These are phyloP conservation scores for Leccinum rimulosum DNA, from an alignment of 768 basidiomycete species.

Conservation along the genomic window DNA sequence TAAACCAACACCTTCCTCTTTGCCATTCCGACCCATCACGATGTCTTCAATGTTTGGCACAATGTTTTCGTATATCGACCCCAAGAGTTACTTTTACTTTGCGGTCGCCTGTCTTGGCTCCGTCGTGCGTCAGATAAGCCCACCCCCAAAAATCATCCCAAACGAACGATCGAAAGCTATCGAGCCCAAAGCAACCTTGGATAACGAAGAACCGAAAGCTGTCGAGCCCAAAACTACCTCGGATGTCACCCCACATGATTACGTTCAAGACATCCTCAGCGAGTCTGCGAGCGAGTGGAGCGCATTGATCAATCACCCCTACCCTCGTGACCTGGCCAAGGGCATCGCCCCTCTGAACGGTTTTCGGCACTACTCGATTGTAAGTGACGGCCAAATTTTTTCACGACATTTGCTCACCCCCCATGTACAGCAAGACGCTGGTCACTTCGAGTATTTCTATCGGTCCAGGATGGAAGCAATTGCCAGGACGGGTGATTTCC, in stretches of 20 bases:
- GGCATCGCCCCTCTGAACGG: background rate
- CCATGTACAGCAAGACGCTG: constrained; percentile 1
- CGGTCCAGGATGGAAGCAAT: background rate
- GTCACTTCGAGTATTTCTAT: constrained; percentile 6
- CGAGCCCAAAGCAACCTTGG: background rate
- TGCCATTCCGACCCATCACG: background rate
- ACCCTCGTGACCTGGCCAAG: constrained; percentile 1
- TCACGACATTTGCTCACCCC: background rate
- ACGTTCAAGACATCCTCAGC: background rate
- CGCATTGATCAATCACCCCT: background rate
- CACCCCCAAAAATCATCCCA: too few species aligned
- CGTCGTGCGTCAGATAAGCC: background rate
- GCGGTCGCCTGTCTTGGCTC: background rate
- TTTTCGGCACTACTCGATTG: constrained; percentile 9
- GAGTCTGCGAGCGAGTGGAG: background rate
- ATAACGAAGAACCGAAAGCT: background rate
- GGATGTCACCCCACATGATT: background rate
- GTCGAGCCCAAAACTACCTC: background rate
- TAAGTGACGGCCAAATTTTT: background rate
- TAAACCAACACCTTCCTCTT: background rate
- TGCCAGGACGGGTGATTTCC: background rate
- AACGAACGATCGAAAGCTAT: background rate
- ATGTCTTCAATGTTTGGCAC: background rate
- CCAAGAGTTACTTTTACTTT: background rate
- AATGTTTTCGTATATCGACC: background rate